Percentiles rank a stretch among this genome's conserved stretches.
phyloP scores from a whole-genome alignment of 192 early-diverging fungal genomes.

The Phlyctochytrium bullatum region DNA sequence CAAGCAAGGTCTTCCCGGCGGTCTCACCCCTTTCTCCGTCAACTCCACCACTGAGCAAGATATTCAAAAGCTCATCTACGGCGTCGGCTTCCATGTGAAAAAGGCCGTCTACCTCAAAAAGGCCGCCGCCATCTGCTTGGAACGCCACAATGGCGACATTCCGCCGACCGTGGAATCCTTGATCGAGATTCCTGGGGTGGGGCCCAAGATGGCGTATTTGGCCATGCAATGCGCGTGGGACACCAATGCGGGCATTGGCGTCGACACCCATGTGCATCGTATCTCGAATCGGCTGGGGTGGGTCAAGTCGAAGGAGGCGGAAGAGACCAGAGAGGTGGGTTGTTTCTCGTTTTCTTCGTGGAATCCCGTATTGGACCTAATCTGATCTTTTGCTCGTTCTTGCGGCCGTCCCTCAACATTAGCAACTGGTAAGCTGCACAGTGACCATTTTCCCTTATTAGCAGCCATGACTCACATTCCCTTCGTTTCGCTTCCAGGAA shows the following conservation, averaged over 20 bases:
- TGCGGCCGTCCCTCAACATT: neutral
- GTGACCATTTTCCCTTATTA: too few species aligned
- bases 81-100: constrained; percentile 87
- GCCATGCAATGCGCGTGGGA: constrained; percentile 85
- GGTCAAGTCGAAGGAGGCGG: constrained; percentile 76
- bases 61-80: constrained; percentile 68
- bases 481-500: too few species aligned
- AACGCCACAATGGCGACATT: constrained; percentile 75
- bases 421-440: neutral
- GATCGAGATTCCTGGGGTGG: constrained; percentile 82
- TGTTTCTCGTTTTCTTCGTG: too few species aligned
- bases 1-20: constrained; percentile 57
- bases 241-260: constrained; percentile 82
- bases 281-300: constrained; percentile 88
- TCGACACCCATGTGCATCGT: constrained; percentile 93
- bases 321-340: constrained; percentile 67
- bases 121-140: constrained; percentile 69
- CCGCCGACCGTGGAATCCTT: constrained; percentile 76
- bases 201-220: constrained; percentile 93
- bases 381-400: neutral
- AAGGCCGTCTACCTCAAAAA: constrained; percentile 83
- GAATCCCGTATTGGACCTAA: too few species aligned
- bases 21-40: constrained; percentile 68
- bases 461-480: too few species aligned
- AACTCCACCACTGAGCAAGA: constrained; percentile 52